Evolutionary conservation across 1,284 basidiomycete species (phyloP).

Genomic region (Ustilago trichophora): DNA sequence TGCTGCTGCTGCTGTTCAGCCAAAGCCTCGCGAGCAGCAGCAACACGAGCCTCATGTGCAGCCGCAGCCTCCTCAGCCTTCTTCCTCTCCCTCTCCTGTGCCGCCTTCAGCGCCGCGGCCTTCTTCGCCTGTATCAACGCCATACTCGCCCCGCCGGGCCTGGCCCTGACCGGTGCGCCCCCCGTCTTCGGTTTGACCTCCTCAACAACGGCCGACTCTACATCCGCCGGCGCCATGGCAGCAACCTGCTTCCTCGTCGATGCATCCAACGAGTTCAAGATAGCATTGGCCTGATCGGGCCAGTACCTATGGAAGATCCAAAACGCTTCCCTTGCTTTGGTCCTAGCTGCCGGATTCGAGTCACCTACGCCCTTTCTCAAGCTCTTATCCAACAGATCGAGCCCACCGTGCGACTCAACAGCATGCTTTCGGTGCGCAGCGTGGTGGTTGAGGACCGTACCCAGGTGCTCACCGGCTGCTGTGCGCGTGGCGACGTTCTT

Average conservation of each 20-base stretch:
- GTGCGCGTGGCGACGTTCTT: conserved; percentile 84
- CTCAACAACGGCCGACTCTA: conserved; percentile 17
- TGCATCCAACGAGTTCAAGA: conserved; percentile 78
- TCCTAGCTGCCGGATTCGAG: conserved; percentile 80
- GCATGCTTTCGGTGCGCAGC: conserved; percentile 49
- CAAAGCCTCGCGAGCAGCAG: conserved; percentile 18
- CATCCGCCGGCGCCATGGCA: conserved; percentile 69
- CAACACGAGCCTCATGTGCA: conserved; percentile 35
- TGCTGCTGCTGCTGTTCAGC: conserved; percentile 18
- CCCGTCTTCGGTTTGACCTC: conserved; percentile 27
- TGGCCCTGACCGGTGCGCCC: conserved; percentile 15
- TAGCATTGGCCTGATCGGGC: conserved; percentile 74
- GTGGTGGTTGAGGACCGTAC: conserved; percentile 64
- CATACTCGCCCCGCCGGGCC: conserved; percentile 49
- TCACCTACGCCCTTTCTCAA: conserved; percentile 80
- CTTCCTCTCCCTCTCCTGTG: conserved; percentile 43
- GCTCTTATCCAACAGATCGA: conserved; percentile 72
- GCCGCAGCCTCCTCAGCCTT: conserved; percentile 45
- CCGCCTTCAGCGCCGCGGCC: conserved; percentile 51
- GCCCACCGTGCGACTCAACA: conserved; percentile 70
- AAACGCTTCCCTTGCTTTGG: conserved; percentile 78
- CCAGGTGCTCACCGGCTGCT: conserved; percentile 70
- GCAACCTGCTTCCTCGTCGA: conserved; percentile 82
- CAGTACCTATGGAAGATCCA: conserved; percentile 83
- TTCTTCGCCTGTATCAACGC: conserved; percentile 63